These are phyloP conservation scores for Mortierella sp. DNA, from an alignment of 371 early-diverging fungal species.

Conservation along the genomic window DNA sequence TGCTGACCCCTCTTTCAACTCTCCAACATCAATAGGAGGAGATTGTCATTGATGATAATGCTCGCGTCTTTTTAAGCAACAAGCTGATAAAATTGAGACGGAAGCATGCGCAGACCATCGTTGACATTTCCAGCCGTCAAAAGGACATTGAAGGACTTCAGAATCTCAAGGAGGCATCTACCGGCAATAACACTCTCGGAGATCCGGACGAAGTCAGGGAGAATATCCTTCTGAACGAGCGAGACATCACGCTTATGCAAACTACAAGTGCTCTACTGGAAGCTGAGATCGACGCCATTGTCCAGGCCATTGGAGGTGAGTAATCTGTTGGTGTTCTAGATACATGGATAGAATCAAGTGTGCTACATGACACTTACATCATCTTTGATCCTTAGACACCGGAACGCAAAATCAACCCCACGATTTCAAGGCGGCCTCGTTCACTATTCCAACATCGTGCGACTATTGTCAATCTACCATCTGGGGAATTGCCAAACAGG, in stretches of 20 bases:
- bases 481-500: conserved; percentile 83
- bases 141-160: conserved; percentile 63
- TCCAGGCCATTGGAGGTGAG: conserved; percentile 69
- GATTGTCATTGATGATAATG: conserved; percentile 64
- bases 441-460: conserved; percentile 85
- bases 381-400: conserved; percentile 50
- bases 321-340: neutral
- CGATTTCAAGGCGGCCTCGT: conserved; percentile 77
- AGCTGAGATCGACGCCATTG: conserved; percentile 68
- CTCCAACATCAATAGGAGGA: conserved; percentile 55
- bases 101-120: conserved; percentile 56
- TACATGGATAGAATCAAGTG: neutral
- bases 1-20: neutral
- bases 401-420: conserved; percentile 66
- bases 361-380: too few species aligned
- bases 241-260: conserved; percentile 63
- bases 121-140: conserved; percentile 59
- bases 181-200: conserved; percentile 53
- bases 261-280: conserved; percentile 62
- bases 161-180: conserved; percentile 59
- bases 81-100: conserved; percentile 66
- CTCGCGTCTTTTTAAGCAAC: conserved; percentile 70
- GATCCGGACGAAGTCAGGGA: conserved; percentile 56
- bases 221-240: conserved; percentile 60
- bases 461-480: conserved; percentile 80